These are phyloP conservation scores for Camelina laxa DNA, from an alignment of 345 rosid genomes.

Conservation along the genomic window DNA sequence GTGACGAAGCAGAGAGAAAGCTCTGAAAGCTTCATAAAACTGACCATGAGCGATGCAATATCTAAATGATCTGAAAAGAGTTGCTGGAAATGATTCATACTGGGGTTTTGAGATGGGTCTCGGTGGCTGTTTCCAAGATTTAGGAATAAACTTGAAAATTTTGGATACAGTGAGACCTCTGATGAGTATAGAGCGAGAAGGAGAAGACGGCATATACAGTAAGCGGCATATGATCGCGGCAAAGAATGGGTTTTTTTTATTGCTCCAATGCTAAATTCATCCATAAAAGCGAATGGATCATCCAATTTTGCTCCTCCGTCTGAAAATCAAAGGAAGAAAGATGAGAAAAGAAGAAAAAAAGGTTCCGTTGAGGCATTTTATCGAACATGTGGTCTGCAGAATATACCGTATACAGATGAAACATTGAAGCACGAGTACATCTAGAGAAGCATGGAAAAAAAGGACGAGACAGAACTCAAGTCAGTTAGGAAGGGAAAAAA, in stretches of 20 bases:
- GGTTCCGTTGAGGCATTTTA: constrained; percentile 25
- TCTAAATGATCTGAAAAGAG: constrained; percentile 47
- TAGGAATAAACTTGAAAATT: constrained; percentile 55
- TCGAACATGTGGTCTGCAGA: constrained; percentile 39
- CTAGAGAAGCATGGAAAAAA: background rate
- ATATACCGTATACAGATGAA: constrained; percentile 1
- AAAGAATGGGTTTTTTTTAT: constrained; percentile 15
- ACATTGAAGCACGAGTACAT: background rate
- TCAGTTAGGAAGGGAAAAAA: background rate
- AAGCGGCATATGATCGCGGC: constrained; percentile 32
- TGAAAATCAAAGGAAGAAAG: constrained; percentile 20
- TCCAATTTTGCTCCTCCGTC: constrained; percentile 23
- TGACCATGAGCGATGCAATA: constrained; percentile 49
- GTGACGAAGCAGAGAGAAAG: constrained; percentile 48
- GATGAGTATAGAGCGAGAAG: constrained; percentile 32
- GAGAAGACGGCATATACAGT: constrained; percentile 69
- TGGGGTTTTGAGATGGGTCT: constrained; percentile 18
- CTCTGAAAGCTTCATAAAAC: constrained; percentile 53
- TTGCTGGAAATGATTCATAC: constrained; percentile 50
- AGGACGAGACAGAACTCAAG: background rate
- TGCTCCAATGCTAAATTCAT: background rate
- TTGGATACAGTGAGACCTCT: constrained; percentile 49
- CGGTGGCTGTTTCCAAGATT: constrained; percentile 49
- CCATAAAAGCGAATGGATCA: constrained; percentile 11
- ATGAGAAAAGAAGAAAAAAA: background rate